Conservation (phyloP, 2,329 filamentous ascomycete species). For the Emergomyces orientalis region DNA sequence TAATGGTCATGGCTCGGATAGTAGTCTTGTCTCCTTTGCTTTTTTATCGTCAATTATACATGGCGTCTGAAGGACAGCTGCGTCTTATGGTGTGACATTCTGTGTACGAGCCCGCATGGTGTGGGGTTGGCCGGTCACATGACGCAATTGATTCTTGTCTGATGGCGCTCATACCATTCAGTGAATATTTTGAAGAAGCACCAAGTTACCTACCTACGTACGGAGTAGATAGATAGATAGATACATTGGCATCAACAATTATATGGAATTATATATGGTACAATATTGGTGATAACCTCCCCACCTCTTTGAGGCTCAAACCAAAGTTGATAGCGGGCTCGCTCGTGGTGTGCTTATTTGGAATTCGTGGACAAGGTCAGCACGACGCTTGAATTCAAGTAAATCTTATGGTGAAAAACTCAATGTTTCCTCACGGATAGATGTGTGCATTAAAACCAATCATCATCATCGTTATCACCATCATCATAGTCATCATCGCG, state of each 20-base stretch:
- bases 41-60: not conserved
- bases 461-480: not conserved
- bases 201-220: no score
- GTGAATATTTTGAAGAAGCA: no score
- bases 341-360: not conserved
- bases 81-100: not conserved
- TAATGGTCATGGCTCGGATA: not conserved
- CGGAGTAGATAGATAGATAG: no score
- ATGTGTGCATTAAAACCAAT: not conserved
- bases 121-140: not conserved
- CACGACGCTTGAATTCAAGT: not conserved
- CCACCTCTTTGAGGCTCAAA: not conserved
- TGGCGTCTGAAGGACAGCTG: not conserved
- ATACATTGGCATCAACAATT: not conserved
- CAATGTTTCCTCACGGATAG: not conserved
- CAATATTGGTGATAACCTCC: not conserved
- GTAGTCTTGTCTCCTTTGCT: not conserved
- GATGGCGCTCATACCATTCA: no score
- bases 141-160: not conserved
- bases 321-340: not conserved
- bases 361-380: not conserved
- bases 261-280: not conserved
- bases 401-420: not conserved
- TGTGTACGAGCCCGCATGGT: not conserved
- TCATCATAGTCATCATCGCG: not conserved